Percentiles rank a stretch among this genome's conserved stretches.
phyloP scores from a whole-genome alignment of 2,329 filamentous ascomycete genomes.

The Pseudogymnoascus sp. region DNA sequence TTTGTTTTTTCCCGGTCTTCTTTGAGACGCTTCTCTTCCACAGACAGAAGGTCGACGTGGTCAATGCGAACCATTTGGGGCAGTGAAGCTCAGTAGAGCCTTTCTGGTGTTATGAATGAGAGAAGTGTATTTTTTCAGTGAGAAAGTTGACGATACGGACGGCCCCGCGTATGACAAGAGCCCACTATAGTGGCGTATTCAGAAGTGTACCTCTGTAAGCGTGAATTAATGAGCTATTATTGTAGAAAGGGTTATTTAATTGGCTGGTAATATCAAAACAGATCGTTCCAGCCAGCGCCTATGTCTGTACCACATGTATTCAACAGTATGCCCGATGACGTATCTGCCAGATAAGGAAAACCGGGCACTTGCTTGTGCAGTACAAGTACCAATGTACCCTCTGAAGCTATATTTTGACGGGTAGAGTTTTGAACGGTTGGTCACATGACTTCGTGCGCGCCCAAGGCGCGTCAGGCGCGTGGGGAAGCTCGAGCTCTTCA shows the following conservation, averaged over 20 bases:
- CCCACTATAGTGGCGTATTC: background rate
- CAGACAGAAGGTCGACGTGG: slow-evolving; percentile 75
- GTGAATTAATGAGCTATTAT: background rate
- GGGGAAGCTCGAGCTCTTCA: background rate
- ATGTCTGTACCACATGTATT: background rate
- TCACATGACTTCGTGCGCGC: background rate
- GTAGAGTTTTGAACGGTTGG: background rate
- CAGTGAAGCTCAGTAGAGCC: background rate
- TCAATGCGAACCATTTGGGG: slow-evolving; percentile 76
- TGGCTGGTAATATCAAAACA: background rate
- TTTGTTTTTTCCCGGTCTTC: slow-evolving; percentile 74
- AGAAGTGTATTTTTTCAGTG: background rate
- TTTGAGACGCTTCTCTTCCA: slow-evolving; percentile 83
- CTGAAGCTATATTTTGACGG: background rate
- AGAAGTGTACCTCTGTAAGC: background rate
- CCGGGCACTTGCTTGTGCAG: background rate
- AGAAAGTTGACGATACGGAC: background rate
- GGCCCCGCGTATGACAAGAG: background rate
- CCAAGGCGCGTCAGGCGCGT: background rate
- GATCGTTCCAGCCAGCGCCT: slow-evolving; percentile 3
- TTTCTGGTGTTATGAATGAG: background rate
- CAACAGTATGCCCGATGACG: background rate
- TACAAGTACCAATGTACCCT: background rate
- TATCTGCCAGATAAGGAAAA: slow-evolving; percentile 6
- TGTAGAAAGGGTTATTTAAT: background rate